A percentile compares a stretch with the other conserved stretches of the same genome.
phyloP scores from a whole-genome alignment of 345 rosid genomes.

The Viola odorata region DNA sequence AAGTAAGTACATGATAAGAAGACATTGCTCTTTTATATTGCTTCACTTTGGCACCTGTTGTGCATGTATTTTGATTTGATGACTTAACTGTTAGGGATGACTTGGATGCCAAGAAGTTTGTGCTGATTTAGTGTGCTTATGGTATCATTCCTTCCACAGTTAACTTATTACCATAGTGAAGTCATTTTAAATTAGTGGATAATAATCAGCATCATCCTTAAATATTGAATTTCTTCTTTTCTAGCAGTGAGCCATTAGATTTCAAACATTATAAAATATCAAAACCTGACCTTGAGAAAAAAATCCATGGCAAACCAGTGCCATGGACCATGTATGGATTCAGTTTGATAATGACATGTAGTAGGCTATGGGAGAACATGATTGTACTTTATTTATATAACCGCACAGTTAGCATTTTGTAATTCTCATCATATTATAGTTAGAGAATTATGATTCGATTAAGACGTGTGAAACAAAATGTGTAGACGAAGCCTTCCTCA shows the following conservation, averaged over 20 bases:
- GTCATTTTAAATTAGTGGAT: no score
- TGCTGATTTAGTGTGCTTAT: no score
- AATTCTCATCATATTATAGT: not conserved
- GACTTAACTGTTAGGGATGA: not conserved
- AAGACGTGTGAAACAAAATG: conserved; percentile 7
- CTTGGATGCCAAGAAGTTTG: not conserved
- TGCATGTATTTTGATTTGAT: not conserved
- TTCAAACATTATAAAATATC: no score
- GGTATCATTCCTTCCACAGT: no score
- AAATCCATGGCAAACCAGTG: not conserved
- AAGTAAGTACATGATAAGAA: conserved; percentile 3
- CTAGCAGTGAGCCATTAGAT: no score
- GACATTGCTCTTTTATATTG: not conserved
- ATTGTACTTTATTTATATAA: not conserved
- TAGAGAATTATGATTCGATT: not conserved
- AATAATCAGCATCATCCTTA: not conserved
- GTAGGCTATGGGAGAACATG: not conserved
- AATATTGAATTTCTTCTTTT: no score
- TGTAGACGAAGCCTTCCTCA: conserved; percentile 55
- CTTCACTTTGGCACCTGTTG: not conserved
- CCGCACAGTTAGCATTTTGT: not conserved
- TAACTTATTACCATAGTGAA: no score
- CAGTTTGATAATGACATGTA: not conserved
- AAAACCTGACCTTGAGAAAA: no score
- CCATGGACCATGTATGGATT: not conserved